phyloP scores from a whole-genome alignment of 305 asterid species.

The Coffea humblotiana region DNA sequence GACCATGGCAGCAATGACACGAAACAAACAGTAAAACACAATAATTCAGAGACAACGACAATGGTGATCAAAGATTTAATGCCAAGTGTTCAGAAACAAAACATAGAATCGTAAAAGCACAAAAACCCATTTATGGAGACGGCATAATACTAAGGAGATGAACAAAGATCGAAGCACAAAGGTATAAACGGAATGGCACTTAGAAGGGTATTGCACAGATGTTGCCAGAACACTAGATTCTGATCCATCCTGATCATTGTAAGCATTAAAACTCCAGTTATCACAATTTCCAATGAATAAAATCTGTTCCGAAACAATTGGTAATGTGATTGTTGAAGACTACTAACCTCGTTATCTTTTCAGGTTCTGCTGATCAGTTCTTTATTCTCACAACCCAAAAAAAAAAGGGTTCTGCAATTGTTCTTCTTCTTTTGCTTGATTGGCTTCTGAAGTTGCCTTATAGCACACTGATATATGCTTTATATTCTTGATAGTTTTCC shows the following conservation, averaged over 20 bases:
- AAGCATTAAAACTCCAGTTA: too few species aligned
- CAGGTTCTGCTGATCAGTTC: neutral
- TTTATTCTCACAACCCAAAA: neutral
- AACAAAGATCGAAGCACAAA: neutral
- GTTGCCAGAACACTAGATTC: neutral
- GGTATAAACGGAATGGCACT: neutral
- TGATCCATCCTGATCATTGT: neutral
- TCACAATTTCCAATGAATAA: neutral
- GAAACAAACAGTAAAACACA: neutral
- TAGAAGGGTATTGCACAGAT: neutral
- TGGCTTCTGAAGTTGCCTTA: too few species aligned
- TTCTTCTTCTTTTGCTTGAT: neutral
- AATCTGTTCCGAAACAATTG: neutral
- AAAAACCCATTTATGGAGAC: neutral
- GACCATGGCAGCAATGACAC: neutral
- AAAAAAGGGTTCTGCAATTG: neutral
- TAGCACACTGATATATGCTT: too few species aligned
- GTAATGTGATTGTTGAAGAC: neutral
- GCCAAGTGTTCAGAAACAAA: neutral
- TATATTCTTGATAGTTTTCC: neutral
- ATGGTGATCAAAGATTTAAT: neutral
- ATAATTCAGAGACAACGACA: neutral
- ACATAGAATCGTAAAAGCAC: neutral
- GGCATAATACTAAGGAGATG: neutral
- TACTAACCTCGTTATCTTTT: neutral